Evolutionary conservation across 2,329 filamentous ascomycete species (phyloP), one percentile per base, ranked within the genome.

Genomic region (Reticulascus tulasneorum): DNA sequence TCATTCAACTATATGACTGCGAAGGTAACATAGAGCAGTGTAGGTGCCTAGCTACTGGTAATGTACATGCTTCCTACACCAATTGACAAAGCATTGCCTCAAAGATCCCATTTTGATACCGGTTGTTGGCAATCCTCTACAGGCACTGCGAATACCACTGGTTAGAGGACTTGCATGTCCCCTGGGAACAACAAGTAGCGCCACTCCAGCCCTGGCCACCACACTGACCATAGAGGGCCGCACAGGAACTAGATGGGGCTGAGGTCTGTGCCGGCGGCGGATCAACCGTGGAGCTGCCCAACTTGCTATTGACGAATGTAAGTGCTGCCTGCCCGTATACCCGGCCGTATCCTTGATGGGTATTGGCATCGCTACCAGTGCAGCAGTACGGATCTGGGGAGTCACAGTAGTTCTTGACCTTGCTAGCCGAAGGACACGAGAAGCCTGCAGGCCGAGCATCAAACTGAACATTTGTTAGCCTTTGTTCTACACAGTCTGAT

Each of bases 321-420:
- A 83, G 52, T 2, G 79, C 79, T 47, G 78, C 63, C 9, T 66
- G 53, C 3, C 79, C 79, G 42, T 84, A 84, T 47, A 75, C 74
- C 44, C 60, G 17, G 9, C 72, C 74, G 43, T 80, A 80, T 10
- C 68, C 66, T 51, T 79, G 72, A 52, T 81, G 77, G 2, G 67
- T 66, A 35, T 65, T 63, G 4, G 62, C 59, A 40, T 79, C 62
- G 47, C 58, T 77, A 23, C 77, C 77, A 18, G 67, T 78, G 60
- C 75, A 80, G 65, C 77, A 82, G 58, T 79, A 81, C 0, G 75
- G 75, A 43, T 81, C 77, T 1, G 69, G 52, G 10, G 68, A 56
- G 50, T 82, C 76, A 52, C 77, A 81, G 62, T 80, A 81, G 16
- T 69, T 75, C 53, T 77, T 60, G 49, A 80, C 73, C 52, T 73